Conservation (phyloP, 2,329 filamentous ascomycete genomes). For the Kalaharituber pfeilii region DNA sequence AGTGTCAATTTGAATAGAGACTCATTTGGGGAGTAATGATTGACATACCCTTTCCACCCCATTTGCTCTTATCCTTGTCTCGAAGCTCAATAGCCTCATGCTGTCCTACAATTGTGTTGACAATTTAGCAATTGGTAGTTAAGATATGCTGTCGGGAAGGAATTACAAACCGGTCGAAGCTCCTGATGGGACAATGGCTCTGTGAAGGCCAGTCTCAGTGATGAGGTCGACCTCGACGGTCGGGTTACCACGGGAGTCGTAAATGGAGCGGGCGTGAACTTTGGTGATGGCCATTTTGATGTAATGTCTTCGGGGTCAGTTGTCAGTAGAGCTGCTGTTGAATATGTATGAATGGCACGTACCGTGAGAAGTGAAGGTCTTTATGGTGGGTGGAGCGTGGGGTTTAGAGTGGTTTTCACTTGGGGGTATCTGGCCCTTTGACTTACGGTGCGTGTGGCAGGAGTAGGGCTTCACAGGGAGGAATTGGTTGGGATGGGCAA, state of each 20-base stretch:
- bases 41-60: constrained; percentile 56
- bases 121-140: background rate
- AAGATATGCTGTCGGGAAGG: constrained; percentile 14
- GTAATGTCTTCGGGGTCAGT: no score
- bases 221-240: constrained; percentile 97
- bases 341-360: background rate
- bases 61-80: constrained; percentile 74
- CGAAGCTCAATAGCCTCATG: constrained; percentile 85
- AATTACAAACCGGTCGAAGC: constrained; percentile 66
- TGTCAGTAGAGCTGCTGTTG: background rate
- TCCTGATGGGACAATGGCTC: constrained; percentile 91
- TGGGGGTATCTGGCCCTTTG: background rate
- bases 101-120: constrained; percentile 48
- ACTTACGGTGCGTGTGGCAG: background rate
- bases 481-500: background rate
- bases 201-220: constrained; percentile 90
- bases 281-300: constrained; percentile 72
- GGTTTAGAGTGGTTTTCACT: background rate
- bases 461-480: background rate
- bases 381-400: background rate
- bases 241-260: constrained; percentile 96
- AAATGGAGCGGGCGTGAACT: constrained; percentile 85
- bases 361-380: no score
- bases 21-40: constrained; percentile 18
- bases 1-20: constrained; percentile 22